Evolutionary conservation across 495 filamentous ascomycete species (phyloP).

Genomic region (Podospora didyma): DNA sequence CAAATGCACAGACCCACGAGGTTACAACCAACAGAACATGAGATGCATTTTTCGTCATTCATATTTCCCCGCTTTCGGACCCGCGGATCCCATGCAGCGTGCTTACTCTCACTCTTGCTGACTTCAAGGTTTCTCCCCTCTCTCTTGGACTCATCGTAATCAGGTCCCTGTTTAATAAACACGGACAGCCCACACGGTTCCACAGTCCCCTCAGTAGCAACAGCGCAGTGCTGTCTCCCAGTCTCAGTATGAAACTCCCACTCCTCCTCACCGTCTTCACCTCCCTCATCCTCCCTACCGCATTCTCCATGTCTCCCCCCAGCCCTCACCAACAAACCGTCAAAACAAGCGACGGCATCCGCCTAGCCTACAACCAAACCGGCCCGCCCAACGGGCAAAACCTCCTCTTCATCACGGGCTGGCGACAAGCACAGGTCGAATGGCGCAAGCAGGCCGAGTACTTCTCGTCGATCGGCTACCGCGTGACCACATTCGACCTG

Average conservation of each 20-base stretch:
- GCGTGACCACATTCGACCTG: conserved; percentile 10
- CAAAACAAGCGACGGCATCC: conserved; percentile 10
- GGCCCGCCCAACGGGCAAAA: conserved; percentile 3
- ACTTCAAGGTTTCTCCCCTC: no score
- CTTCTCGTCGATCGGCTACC: conserved; percentile 12
- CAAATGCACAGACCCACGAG: no score
- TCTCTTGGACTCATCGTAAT: no score
- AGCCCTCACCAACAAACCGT: not conserved
- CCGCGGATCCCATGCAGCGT: no score
- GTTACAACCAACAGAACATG: no score
- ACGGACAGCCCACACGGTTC: no score
- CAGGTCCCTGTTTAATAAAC: no score
- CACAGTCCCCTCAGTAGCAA: no score
- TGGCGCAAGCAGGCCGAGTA: conserved; percentile 13
- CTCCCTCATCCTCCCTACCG: not conserved
- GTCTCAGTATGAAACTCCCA: conserved; percentile 13
- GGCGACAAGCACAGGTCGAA: conserved; percentile 9
- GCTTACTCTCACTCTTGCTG: no score
- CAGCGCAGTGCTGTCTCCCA: no score
- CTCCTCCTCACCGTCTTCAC: not conserved
- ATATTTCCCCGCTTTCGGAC: no score
- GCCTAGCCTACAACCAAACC: conserved; percentile 9
- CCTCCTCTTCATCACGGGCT: conserved; percentile 13
- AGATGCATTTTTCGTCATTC: no score
- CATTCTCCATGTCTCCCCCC: conserved; percentile 5